Evolutionary conservation across 345 rosid species (phyloP).

Genomic region (Hevea brasiliensis): DNA sequence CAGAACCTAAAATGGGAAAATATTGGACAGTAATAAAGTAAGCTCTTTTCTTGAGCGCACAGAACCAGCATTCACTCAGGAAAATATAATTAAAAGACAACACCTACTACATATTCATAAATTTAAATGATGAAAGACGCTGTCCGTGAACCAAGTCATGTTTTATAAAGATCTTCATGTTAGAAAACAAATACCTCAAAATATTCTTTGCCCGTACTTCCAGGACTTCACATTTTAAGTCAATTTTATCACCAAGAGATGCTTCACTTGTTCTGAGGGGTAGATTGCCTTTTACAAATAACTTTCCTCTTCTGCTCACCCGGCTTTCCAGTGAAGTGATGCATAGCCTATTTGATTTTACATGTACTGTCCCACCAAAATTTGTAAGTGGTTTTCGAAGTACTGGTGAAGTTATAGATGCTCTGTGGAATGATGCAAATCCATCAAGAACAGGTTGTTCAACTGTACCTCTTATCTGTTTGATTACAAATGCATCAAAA

Average conservation of each 20-base stretch:
- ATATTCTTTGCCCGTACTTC: slow-evolving; percentile 95
- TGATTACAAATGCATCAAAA: slow-evolving; percentile 24
- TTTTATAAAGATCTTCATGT: slow-evolving; percentile 3
- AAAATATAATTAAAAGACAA: slow-evolving; percentile 6
- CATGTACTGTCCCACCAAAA: slow-evolving; percentile 80
- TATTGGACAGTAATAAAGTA: background rate
- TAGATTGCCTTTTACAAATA: slow-evolving; percentile 77
- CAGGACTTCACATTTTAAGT: slow-evolving; percentile 90
- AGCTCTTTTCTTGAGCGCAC: background rate
- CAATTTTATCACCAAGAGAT: slow-evolving; percentile 68
- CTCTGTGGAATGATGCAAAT: slow-evolving; percentile 87
- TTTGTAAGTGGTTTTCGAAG: slow-evolving; percentile 89
- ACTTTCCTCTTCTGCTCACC: slow-evolving; percentile 88
- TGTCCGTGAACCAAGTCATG: background rate
- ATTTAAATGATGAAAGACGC: background rate
- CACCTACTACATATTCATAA: background rate
- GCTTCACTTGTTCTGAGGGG: slow-evolving; percentile 86
- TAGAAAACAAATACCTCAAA: slow-evolving; percentile 52
- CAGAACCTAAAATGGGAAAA: background rate
- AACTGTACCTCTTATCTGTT: slow-evolving; percentile 92
- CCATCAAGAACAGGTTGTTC: slow-evolving; percentile 91
- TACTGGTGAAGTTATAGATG: slow-evolving; percentile 85
- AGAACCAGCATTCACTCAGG: slow-evolving; percentile 6
- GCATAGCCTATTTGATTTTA: slow-evolving; percentile 85
- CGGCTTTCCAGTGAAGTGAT: slow-evolving; percentile 78